Percentiles rank a stretch among this genome's conserved stretches.
These are phyloP conservation scores for Nyctanthes arbortristis DNA, from an alignment of 257 asterid genomes.

Conservation along the genomic window DNA sequence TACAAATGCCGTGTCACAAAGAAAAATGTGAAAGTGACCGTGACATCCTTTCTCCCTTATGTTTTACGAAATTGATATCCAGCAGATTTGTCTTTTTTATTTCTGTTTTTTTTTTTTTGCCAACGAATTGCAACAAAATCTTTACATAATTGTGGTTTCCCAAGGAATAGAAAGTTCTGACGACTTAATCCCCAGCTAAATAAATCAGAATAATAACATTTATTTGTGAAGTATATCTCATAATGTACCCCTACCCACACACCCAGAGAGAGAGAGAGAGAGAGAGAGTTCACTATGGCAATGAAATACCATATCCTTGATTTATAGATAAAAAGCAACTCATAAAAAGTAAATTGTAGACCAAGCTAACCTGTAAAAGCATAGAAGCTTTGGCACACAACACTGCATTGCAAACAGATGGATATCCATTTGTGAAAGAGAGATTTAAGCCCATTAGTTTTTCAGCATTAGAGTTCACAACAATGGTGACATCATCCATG, in stretches of 20 bases:
- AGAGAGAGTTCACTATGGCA: no score
- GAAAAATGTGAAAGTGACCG: background rate
- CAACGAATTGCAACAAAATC: no score
- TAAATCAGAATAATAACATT: background rate
- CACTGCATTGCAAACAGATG: slow-evolving; percentile 62
- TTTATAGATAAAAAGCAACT: background rate
- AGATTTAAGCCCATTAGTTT: slow-evolving; percentile 72
- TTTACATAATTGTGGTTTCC: background rate
- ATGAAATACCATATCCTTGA: background rate
- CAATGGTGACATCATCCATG: slow-evolving; percentile 73
- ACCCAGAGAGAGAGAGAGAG: no score
- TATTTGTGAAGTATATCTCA: background rate
- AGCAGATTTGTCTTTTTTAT: no score
- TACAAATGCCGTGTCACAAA: background rate
- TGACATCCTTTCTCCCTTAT: background rate
- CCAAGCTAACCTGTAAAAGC: slow-evolving; percentile 71
- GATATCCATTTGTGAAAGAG: slow-evolving; percentile 65
- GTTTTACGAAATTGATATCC: background rate
- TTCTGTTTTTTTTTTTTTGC: no score
- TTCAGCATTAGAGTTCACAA: slow-evolving; percentile 79
- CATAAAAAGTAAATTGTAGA: background rate
- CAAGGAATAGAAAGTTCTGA: background rate
- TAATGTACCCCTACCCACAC: no score
- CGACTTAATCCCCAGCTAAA: background rate
- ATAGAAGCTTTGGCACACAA: slow-evolving; percentile 90